Evolutionary conservation across 176 grass and related monocot species (phyloP), one percentile per base, ranked within the genome.

Genomic region (Juncus inflexus): DNA sequence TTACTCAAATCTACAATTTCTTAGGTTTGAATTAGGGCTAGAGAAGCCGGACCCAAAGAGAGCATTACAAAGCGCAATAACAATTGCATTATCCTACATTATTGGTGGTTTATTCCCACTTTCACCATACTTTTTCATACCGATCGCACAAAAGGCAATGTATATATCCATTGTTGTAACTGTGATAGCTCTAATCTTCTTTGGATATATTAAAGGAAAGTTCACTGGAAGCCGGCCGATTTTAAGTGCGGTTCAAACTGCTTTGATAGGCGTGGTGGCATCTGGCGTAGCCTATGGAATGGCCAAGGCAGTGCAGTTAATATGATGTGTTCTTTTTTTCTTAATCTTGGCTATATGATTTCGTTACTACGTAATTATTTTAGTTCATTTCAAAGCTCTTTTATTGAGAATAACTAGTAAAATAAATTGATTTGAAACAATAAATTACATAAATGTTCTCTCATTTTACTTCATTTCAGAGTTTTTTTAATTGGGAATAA

Each of bases 11-110:
- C 19, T 28, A 28, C 19, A 28, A 28, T 28, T 28, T 73, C 59
- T 60, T 58, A 95, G 90, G 66, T 95, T 95, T 72, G 90, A 95
- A 75, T 75, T 95, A 14, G 86, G 90, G 13, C 71, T 95, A 72
- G 90, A 95, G 67, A 95, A 95, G 50, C 86, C 90, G 0, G 86
- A 90, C 6, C 86, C 90, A 11, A 87, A 70, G 82, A 90, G 86
- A 75, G 90, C 83, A 7, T 42, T 90, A 10, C 83, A 95, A 36
- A 95, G 90, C 12, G 90, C 86, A 54, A 60, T 86, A 10, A 95
- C 86, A 52, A 95, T 95, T 4, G 83, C 80, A 0, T 8, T 95
- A 39, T 81, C 86, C 35, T 95, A 95, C 13, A 63, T 87, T 9
- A 78, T 95, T 0, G 90, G 90, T 6, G 90, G 86, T 50, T 53